phyloP scores from a whole-genome alignment of 2,329 filamentous ascomycete species.

The Didymella glomerata region DNA sequence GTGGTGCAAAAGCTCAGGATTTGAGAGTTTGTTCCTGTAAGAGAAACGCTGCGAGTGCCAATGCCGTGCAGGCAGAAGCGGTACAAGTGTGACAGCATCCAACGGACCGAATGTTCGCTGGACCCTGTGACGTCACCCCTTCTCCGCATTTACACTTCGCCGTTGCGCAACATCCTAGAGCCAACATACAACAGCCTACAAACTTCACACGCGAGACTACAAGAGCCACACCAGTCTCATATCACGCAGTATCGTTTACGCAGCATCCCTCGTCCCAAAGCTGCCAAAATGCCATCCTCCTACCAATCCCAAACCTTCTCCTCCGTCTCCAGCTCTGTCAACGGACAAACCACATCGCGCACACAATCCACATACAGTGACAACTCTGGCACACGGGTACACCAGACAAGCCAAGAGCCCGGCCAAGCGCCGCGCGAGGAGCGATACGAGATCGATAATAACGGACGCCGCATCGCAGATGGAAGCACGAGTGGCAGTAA shows the following conservation, averaged over 20 bases:
- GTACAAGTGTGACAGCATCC: too few species aligned
- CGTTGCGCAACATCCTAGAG: too few species aligned
- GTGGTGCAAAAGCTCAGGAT: not conserved
- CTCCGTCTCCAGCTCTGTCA: constrained; percentile 35
- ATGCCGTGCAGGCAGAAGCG: too few species aligned
- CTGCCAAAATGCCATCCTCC: constrained; percentile 26
- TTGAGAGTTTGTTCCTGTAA: not conserved
- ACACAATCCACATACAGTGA: constrained; percentile 38
- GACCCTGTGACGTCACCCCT: constrained; percentile 21
- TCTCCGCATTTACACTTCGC: not conserved
- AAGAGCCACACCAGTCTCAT: not conserved
- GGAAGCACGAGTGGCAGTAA: constrained; percentile 10
- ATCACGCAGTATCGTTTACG: not conserved
- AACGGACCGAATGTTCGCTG: not conserved
- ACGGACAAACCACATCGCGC: constrained; percentile 41
- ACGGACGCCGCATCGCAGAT: constrained; percentile 31
- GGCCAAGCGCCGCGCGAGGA: constrained; percentile 40
- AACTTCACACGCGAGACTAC: not conserved
- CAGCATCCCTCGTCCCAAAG: not conserved
- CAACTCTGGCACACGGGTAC: constrained; percentile 40
- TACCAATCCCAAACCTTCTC: constrained; percentile 41
- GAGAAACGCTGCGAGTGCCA: too few species aligned
- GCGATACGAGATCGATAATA: constrained; percentile 34
- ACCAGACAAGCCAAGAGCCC: constrained; percentile 38
- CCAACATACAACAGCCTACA: not conserved